Evolutionary conservation across 345 rosid species (phyloP), one percentile per base, ranked within the genome.

Genomic region (rapeseed (Brassica napus)): DNA sequence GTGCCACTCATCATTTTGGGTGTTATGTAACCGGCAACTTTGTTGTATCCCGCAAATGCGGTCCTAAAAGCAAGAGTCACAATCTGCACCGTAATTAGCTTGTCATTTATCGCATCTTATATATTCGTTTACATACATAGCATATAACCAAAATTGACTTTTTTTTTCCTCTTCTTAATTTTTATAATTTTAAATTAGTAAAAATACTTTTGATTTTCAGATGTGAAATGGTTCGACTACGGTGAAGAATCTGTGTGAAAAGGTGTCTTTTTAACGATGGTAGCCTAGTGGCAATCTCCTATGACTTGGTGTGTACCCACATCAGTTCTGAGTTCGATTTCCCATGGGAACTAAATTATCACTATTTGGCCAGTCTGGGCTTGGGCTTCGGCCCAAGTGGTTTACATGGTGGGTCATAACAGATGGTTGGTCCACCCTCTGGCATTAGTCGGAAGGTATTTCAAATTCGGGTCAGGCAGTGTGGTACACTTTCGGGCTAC

Each of bases 1-100:
- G 15, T 66, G 60, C 67, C 77, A 66, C 63, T 72, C 77, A 58
- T 66, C 12, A 21, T 28, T 66, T 68, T 78, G 72, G 63, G 63
- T 72, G 14, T 67, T 79, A 54, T 30, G 68, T 63, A 18, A 37
- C 58, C n/a, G 65, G 35, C 76, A 24, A 37, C 58, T 72, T 71
- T 71, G 54, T 58, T 72, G 67, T 59, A 39, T 39, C 69, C 44
- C 66, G 37, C 55, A 58, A 18, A 42, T 65, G 72, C 62, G 68
- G 77, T 78, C 73, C 72, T 28, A 55, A 37, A 55, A 15, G 34
- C 34, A 39, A 12, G 47, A 71, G 71, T 78, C 82, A 39, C 62
- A 65, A 35, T 71, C 75, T 70, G 26, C 82, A 57, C 66, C 8
- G 11, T 16, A 34, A 49, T 4, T 69, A 11, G 9, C 47, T 39